phyloP scores from a whole-genome alignment of 179 eudicot genomes.

The Sideroxylon spinosum region DNA sequence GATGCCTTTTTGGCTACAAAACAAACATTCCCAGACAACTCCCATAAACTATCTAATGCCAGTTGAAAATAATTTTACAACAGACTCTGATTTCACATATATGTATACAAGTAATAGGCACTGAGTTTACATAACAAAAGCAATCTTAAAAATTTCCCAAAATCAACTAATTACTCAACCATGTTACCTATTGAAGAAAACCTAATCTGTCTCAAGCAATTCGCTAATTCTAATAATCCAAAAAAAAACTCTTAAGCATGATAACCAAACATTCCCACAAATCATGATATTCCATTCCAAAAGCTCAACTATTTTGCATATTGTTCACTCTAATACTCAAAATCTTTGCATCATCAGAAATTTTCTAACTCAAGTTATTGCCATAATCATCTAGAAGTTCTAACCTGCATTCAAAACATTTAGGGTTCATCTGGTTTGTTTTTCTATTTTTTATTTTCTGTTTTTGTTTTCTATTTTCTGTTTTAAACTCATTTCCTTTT shows the following conservation, averaged over 20 bases:
- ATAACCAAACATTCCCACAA: not conserved
- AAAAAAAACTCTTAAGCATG: not conserved
- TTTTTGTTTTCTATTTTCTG: no score
- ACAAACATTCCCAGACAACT: not conserved
- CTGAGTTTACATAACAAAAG: not conserved
- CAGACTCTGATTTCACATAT: no score
- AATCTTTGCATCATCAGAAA: not conserved
- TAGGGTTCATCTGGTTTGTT: no score
- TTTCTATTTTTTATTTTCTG: no score
- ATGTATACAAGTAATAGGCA: not conserved
- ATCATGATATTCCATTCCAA: not conserved
- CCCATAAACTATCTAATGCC: not conserved
- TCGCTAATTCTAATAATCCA: not conserved
- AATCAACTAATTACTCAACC: not conserved
- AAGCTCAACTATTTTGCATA: not conserved
- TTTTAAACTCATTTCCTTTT: no score
- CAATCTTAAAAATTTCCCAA: not conserved
- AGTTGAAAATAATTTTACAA: not conserved
- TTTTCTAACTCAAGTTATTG: not conserved
- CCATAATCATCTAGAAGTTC: not conserved
- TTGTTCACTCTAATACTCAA: not conserved
- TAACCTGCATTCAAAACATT: not conserved
- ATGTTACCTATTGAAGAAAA: not conserved
- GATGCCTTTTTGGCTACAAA: not conserved
- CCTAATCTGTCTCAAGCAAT: not conserved